phyloP scores from a whole-genome alignment of 2,329 filamentous ascomycete genomes.

The Cladosporium sp. region DNA sequence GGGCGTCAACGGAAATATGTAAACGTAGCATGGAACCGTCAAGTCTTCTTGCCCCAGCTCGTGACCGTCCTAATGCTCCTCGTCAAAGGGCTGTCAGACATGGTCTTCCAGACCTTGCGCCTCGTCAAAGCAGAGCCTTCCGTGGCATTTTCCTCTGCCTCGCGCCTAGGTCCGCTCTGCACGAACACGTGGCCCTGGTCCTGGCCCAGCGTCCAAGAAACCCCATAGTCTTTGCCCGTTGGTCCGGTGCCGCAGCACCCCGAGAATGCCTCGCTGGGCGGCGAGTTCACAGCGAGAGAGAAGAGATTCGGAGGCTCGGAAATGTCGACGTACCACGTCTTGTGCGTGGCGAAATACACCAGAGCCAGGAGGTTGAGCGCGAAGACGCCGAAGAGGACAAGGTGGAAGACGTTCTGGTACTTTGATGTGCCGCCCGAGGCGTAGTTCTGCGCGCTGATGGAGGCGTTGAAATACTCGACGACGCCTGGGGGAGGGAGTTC shows the following conservation, averaged over 20 bases:
- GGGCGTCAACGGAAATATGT: too few relatives aligned
- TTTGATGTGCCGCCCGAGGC: slow-evolving; percentile 61
- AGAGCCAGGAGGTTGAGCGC: slow-evolving; percentile 66
- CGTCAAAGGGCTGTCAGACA: slow-evolving; percentile 5
- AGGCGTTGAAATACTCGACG: slow-evolving; percentile 63
- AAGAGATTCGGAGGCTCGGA: slow-evolving; percentile 77
- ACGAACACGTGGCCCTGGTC: slow-evolving; percentile 20
- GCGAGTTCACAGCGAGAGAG: slow-evolving; percentile 57
- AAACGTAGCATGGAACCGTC: neutral
- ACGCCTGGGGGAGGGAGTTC: slow-evolving; percentile 46
- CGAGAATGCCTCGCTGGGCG: slow-evolving; percentile 37
- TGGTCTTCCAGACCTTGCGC: slow-evolving; percentile 1
- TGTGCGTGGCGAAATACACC: slow-evolving; percentile 60
- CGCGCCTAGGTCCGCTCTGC: slow-evolving; percentile 7
- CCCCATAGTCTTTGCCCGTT: slow-evolving; percentile 47
- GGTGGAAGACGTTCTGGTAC: slow-evolving; percentile 68
- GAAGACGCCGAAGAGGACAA: slow-evolving; percentile 66
- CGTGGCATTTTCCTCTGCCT: neutral
- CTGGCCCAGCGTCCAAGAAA: slow-evolving; percentile 36
- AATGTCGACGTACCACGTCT: slow-evolving; percentile 71
- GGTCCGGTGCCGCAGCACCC: slow-evolving; percentile 59
- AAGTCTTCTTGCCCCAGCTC: neutral
- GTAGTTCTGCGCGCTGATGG: slow-evolving; percentile 66
- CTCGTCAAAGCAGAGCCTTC: neutral
- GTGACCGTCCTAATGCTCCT: neutral